Percentiles rank a stretch among this genome's conserved stretches.
These are phyloP conservation scores for Filobasidium floriforme DNA, from an alignment of 768 basidiomycete genomes.

Conservation along the genomic window DNA sequence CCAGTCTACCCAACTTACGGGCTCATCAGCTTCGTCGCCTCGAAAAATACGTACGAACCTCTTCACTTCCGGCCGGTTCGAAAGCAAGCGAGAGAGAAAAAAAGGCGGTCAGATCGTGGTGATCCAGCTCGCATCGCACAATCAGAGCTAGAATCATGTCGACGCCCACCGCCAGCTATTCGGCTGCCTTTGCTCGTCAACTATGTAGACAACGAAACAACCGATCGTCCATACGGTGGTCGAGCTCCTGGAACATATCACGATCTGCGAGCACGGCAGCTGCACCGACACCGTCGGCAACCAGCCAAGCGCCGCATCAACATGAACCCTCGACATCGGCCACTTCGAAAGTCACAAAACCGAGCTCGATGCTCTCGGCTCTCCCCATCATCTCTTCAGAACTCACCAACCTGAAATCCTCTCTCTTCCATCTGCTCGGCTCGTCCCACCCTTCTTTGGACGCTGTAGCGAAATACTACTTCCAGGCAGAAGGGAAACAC, in stretches of 20 bases:
- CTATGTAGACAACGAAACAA: not conserved
- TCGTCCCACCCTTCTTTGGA: constrained; percentile 80
- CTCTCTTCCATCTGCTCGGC: constrained; percentile 69
- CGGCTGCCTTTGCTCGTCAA: not conserved
- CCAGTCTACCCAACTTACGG: no score
- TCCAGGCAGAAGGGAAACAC: constrained; percentile 70
- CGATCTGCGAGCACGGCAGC: not conserved
- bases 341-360: not conserved
- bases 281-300: not conserved
- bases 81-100: no score
- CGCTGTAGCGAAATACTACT: constrained; percentile 86
- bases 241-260: not conserved
- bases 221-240: not conserved
- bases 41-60: no score
- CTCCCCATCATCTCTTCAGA: constrained; percentile 58
- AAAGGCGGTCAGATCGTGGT: not conserved
- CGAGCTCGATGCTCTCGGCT: constrained; percentile 1
- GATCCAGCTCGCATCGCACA: not conserved
- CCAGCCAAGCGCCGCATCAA: not conserved
- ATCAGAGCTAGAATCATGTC: not conserved
- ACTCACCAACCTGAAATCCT: constrained; percentile 61
- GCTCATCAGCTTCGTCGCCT: no score
- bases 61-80: no score
- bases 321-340: constrained; percentile 1
- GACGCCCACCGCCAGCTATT: not conserved